Evolutionary conservation across 2,329 filamentous ascomycete species (phyloP), one percentile per base, ranked within the genome.

Genomic region (Ascochyta clinopodiicola): DNA sequence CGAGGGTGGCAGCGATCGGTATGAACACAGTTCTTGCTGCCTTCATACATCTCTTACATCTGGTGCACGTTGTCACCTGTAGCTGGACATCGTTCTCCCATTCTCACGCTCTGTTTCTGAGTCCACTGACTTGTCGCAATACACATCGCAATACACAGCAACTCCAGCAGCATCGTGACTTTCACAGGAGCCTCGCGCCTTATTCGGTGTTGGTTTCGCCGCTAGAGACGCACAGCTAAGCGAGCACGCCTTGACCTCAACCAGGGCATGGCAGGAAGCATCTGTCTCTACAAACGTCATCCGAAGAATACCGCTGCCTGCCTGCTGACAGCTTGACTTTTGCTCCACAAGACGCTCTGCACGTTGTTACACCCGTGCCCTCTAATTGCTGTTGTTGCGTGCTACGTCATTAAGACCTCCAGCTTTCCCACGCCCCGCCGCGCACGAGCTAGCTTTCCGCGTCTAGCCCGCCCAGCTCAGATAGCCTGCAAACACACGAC

Each of bases 401-500:
- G 43, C 62, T 66, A 65, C 67, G 67, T 69, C 68, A 68, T 67
- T 54, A 44, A 34, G 31, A 37, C 56, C 50, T 54, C 46, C 58
- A 62, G 43, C 53, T 57, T 52, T 39, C 39, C 59, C 42, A 57
- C 61, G 61, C 70, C 71, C 71, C 70, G 67, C 64, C 54, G 56
- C 57, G 47, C 64, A 62, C 66, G 51, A 65, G 65, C 69, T 70
- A 70, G 68, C 67, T 71, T 71, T 62, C 68, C 63, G 68, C 64
- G 66, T 64, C 66, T 68, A 69, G 60, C 60, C 63, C 59, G 66
- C 64, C 63, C 65, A 59, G 56, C 55, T 40, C 62, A 59, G 64
- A 65, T 61, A 66, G 60, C 62, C 62, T 65, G 64, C 66, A 65
- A 69, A 72, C 71, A 68, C 72, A 73, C 71, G 64, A 70, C 66